These are phyloP conservation scores for Suhomyces emberorum DNA, from an alignment of 805 yeast species.

Conservation along the genomic window DNA sequence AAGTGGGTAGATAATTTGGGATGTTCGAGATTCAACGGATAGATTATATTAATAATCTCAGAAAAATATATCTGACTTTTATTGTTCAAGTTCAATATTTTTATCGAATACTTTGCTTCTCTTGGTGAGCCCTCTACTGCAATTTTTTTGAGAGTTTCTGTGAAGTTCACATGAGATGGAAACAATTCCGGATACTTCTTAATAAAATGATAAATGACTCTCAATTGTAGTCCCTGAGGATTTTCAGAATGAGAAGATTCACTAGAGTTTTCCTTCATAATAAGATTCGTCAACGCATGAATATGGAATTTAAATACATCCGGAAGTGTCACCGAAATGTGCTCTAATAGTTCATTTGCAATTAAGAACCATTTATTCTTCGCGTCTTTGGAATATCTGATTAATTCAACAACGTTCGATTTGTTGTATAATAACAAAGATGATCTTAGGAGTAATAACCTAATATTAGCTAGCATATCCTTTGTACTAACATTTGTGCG, in stretches of 20 bases:
- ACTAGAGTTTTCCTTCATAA: constrained; percentile 17
- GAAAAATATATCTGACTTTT: constrained; percentile 39
- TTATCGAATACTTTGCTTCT: constrained; percentile 65
- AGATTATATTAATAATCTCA: constrained; percentile 38
- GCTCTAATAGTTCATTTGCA: constrained; percentile 55
- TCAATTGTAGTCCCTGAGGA: constrained; percentile 42
- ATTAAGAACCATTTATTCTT: constrained; percentile 23
- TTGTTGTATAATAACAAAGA: constrained; percentile 62
- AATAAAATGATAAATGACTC: constrained; percentile 58
- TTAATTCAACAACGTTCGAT: constrained; percentile 54
- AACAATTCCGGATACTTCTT: constrained; percentile 48
- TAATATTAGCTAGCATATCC: constrained; percentile 52
- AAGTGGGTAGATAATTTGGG: constrained; percentile 52
- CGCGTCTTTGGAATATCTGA: constrained; percentile 43
- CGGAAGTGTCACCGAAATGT: constrained; percentile 60
- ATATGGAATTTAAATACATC: constrained; percentile 61
- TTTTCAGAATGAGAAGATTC: constrained; percentile 5
- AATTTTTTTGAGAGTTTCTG: constrained; percentile 43
- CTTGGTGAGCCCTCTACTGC: constrained; percentile 51
- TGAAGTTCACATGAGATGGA: constrained; percentile 43
- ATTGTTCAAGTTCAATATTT: constrained; percentile 49
- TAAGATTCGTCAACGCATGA: constrained; percentile 41
- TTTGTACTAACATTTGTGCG: constrained; percentile 35
- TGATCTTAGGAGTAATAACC: constrained; percentile 58
- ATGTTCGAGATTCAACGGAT: constrained; percentile 47